Evolutionary conservation across 2,329 filamentous ascomycete genomes (phyloP).

Genomic region (Colletotrichum spinosum): DNA sequence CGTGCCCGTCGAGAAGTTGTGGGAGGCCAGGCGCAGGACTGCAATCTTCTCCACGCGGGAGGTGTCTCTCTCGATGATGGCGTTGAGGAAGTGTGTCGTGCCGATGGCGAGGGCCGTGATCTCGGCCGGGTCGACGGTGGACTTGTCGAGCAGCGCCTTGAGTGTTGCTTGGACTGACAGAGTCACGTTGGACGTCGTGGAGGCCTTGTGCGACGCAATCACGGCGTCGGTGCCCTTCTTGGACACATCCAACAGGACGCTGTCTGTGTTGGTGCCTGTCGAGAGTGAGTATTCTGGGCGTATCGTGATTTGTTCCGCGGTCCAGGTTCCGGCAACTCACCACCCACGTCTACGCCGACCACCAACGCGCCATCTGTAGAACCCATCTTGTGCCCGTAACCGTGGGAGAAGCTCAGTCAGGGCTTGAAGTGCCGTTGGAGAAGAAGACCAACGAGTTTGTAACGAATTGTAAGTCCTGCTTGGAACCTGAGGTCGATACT

Average conservation of each 20-base stretch:
- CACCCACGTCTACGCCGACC: slow-evolving; percentile 38
- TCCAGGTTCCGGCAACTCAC: slow-evolving; percentile 12
- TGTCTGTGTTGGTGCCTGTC: slow-evolving; percentile 64
- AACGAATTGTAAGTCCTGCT: no score
- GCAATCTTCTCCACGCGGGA: slow-evolving; percentile 61
- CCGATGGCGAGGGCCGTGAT: slow-evolving; percentile 64
- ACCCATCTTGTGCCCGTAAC: slow-evolving; percentile 8
- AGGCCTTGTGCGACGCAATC: slow-evolving; percentile 53
- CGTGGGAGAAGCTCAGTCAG: no score
- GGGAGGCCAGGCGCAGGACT: slow-evolving; percentile 65
- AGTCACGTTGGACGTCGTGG: slow-evolving; percentile 61
- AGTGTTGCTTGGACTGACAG: slow-evolving; percentile 59
- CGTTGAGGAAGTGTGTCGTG: slow-evolving; percentile 70
- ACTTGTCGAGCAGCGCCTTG: slow-evolving; percentile 52
- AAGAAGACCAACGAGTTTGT: no score
- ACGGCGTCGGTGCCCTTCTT: slow-evolving; percentile 31
- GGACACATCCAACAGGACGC: slow-evolving; percentile 58
- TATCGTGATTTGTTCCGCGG: neutral
- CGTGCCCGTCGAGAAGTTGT: slow-evolving; percentile 60
- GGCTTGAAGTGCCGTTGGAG: no score
- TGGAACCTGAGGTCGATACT: no score
- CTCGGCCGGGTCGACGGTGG: slow-evolving; percentile 45
- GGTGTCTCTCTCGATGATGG: slow-evolving; percentile 65
- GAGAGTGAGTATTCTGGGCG: neutral
- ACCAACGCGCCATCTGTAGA: slow-evolving; percentile 32